Conservation (phyloP, 1,139 yeast genomes). For the Pichia sorboxylosa region DNA sequence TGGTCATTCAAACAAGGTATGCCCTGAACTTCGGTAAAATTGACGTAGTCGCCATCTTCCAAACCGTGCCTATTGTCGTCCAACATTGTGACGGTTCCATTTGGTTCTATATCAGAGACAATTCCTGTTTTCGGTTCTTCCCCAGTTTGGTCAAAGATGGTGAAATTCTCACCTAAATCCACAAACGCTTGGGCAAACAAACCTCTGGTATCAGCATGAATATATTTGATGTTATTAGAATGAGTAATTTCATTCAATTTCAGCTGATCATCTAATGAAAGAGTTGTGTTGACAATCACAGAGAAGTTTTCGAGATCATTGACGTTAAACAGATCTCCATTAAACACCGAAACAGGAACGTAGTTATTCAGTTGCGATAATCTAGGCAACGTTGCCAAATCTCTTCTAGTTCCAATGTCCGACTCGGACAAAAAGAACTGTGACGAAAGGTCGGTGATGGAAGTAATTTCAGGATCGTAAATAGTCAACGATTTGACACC, state of each 20-base stretch:
- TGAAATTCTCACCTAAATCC: slow-evolving; percentile 76
- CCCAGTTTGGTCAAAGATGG: slow-evolving; percentile 77
- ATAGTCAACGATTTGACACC: slow-evolving; percentile 91
- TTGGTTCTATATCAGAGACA: slow-evolving; percentile 75
- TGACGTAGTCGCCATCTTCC: slow-evolving; percentile 84
- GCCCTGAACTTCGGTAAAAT: slow-evolving; percentile 81
- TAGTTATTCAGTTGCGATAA: slow-evolving; percentile 78
- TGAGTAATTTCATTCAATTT: slow-evolving; percentile 70
- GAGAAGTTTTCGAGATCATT: slow-evolving; percentile 56
- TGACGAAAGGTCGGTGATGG: slow-evolving; percentile 65
- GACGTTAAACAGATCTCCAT: slow-evolving; percentile 38
- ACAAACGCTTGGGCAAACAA: slow-evolving; percentile 82
- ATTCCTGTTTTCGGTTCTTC: slow-evolving; percentile 86
- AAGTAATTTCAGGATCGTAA: slow-evolving; percentile 67
- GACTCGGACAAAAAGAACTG: slow-evolving; percentile 69
- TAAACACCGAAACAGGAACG: slow-evolving; percentile 71
- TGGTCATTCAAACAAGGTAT: slow-evolving; percentile 47
- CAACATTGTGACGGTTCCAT: slow-evolving; percentile 86
- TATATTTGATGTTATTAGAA: slow-evolving; percentile 59
- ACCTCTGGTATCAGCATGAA: slow-evolving; percentile 75
- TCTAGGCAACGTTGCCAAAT: slow-evolving; percentile 50
- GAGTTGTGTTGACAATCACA: slow-evolving; percentile 75
- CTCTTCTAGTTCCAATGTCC: slow-evolving; percentile 74
- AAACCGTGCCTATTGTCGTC: slow-evolving; percentile 90
- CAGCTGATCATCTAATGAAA: slow-evolving; percentile 63